Percentiles rank a stretch among this genome's conserved stretches.
These are phyloP conservation scores for Metschnikowia baotianmanensis DNA, from an alignment of 805 yeast genomes.

Conservation along the genomic window DNA sequence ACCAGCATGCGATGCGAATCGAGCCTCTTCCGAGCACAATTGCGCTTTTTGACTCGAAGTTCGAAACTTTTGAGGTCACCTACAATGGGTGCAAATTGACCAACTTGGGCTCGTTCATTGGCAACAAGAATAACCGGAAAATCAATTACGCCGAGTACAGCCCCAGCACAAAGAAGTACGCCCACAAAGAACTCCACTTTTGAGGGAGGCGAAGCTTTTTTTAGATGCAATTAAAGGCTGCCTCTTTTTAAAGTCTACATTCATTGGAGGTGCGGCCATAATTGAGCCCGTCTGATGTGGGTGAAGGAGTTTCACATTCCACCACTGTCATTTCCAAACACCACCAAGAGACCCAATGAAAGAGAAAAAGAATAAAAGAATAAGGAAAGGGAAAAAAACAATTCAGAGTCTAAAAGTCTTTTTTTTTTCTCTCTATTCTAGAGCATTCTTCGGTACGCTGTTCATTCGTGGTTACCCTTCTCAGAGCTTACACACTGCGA, in stretches of 20 bases:
- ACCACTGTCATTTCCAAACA: background rate
- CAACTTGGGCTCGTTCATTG: conserved; percentile 58
- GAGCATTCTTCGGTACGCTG: too few relatives aligned
- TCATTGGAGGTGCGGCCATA: background rate
- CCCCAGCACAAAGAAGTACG: conserved; percentile 55
- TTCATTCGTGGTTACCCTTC: too few relatives aligned
- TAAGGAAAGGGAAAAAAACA: background rate
- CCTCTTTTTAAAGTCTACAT: background rate
- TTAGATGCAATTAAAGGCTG: background rate
- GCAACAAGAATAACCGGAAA: conserved; percentile 35
- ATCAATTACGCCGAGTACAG: conserved; percentile 71
- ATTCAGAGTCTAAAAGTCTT: background rate
- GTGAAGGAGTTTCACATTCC: background rate
- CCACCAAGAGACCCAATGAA: too few relatives aligned
- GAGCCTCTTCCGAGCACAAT: conserved; percentile 72
- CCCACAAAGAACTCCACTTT: conserved; percentile 37
- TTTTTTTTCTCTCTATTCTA: too few relatives aligned
- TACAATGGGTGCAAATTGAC: conserved; percentile 81
- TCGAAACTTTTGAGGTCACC: conserved; percentile 69
- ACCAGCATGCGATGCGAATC: conserved; percentile 65
- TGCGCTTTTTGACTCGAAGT: conserved; percentile 66
- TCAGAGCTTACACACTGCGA: too few relatives aligned
- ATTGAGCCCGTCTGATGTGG: too few relatives aligned
- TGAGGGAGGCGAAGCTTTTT: background rate
- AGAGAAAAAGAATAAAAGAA: too few relatives aligned